Evolutionary conservation across 768 basidiomycete genomes (phyloP), one percentile per base, ranked within the genome.

Genomic region (Lepiota venenata): DNA sequence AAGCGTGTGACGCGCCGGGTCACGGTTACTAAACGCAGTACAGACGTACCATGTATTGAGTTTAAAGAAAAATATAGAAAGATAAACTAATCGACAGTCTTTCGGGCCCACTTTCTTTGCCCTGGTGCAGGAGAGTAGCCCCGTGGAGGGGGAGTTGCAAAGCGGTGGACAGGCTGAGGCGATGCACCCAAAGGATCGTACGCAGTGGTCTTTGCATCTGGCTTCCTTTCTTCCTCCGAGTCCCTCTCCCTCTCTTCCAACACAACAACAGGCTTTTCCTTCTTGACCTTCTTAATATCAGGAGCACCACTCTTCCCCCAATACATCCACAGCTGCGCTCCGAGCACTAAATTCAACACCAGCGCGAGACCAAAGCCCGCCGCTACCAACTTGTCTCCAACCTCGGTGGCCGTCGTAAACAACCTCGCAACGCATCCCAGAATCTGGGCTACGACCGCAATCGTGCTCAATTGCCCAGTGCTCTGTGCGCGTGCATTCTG

Each of bases 381-480:
- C 16, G 83, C 73, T 59, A 98, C 82, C 59, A 97, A 76, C 7
- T 66, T 60, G 68, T 98, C 97, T 47, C 85, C 83, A 53, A 97
- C 87, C 68, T 98, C 96, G 29, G 87, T 88, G 9, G 85, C 80
- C 11, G 93, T 98, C 6, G 97, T 99, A 76, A 94, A 98, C 14
- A 98, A 74, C 42, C 97, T 78, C 0, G 96, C 97, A 36, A 93
- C 74, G 69, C 94, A 97, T 20, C 97, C 96, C 1, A 77, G 79
- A 37, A 98, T 81, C 59, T 96, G 93, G 47, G 92, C 81, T 62
- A 91, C 72, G 36, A 98, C 92, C 21, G 94, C 93, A 64, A 99
- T 91, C 0, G 93, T 83, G 10, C 93, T 95, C 39, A 99, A 87
- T 64, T 98, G 93, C 10, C 97, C 97, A 0, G 97, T 98, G 6